Percentiles rank a stretch among this genome's conserved stretches.
Conservation (phyloP, 1,284 basidiomycete genomes). For the Apiotrichum laibachii region DNA sequence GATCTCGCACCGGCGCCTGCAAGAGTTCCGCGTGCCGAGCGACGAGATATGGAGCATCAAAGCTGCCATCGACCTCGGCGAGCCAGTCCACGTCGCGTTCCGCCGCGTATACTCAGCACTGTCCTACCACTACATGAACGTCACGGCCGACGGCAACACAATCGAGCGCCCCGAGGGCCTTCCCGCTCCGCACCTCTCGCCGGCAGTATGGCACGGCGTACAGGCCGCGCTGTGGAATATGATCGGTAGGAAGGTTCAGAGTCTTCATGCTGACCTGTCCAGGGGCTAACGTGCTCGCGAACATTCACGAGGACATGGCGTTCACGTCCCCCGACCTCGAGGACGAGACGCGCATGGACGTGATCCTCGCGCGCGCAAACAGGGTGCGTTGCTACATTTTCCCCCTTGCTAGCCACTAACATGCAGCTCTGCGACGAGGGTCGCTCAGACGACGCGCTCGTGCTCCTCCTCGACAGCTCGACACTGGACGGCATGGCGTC, state of each 20-base stretch:
- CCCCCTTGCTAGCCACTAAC: not conserved
- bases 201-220: constrained; percentile 38
- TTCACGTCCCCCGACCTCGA: constrained; percentile 8
- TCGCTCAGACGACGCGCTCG: constrained; percentile 34
- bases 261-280: not conserved
- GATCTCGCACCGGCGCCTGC: constrained; percentile 24
- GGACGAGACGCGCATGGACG: constrained; percentile 10
- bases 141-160: not conserved
- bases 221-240: constrained; percentile 41
- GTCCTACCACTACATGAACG: constrained; percentile 7
- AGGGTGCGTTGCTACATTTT: constrained; percentile 18
- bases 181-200: constrained; percentile 22
- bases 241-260: constrained; percentile 25
- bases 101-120: constrained; percentile 38
- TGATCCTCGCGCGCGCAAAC: constrained; percentile 13
- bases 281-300: constrained; percentile 36
- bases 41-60: constrained; percentile 48
- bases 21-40: constrained; percentile 29
- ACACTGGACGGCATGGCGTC: constrained; percentile 26
- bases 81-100: constrained; percentile 43
- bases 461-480: constrained; percentile 28
- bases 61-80: constrained; percentile 46
- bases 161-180: constrained; percentile 15
- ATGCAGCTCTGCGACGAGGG: constrained; percentile 11
- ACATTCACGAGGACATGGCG: constrained; percentile 28